Conservation (phyloP, 2,329 filamentous ascomycete species). For the Diplodia corticola region DNA sequence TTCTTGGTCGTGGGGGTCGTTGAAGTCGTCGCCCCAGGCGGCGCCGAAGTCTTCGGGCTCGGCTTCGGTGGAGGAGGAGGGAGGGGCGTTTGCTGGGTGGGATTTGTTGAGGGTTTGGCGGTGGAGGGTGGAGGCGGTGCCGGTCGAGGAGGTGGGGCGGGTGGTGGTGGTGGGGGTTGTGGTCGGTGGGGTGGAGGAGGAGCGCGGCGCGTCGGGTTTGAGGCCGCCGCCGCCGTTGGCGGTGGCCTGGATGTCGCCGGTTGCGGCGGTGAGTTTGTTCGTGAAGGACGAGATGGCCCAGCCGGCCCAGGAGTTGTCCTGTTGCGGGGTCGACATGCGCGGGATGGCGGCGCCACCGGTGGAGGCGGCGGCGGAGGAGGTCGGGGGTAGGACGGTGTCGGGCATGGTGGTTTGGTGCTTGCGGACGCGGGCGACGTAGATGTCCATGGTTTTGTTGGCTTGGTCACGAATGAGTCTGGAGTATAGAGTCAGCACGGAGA, state of each 20-base stretch:
- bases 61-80: conserved; percentile 27
- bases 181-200: conserved; percentile 51
- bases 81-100: conserved; percentile 28
- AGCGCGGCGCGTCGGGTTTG: conserved; percentile 44
- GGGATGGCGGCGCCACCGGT: conserved; percentile 54
- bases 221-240: conserved; percentile 32
- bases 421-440: conserved; percentile 79
- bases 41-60: neutral
- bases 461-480: conserved; percentile 74
- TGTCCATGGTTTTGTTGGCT: conserved; percentile 82
- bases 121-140: conserved; percentile 58
- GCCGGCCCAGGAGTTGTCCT: conserved; percentile 77
- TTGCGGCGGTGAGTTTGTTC: conserved; percentile 82
- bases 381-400: conserved; percentile 73
- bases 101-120: conserved; percentile 28
- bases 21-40: conserved; percentile 65
- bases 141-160: conserved; percentile 45
- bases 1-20: conserved; percentile 48
- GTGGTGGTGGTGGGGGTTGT: conserved; percentile 29
- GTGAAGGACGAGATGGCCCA: conserved; percentile 99
- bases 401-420: conserved; percentile 78
- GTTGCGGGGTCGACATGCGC: conserved; percentile 78
- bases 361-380: conserved; percentile 45
- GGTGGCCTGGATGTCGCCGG: conserved; percentile 76
- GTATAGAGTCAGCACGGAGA: conserved; percentile 34